Base-by-base conservation (phyloP, 2,329 filamentous ascomycete species). In the Ceratocystis cacaofunesta region DNA sequence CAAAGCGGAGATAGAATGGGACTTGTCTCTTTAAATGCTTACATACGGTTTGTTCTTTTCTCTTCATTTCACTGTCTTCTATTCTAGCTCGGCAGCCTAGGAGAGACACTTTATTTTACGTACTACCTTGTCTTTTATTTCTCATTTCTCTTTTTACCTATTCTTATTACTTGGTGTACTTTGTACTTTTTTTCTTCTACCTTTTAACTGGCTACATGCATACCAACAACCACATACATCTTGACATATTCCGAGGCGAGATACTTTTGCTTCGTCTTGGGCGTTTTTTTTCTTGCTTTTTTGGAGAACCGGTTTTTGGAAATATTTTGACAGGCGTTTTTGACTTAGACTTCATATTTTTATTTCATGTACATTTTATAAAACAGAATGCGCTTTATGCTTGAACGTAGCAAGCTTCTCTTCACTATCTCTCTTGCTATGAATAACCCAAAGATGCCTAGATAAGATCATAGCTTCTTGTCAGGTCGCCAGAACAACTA, bases 1-100 rank as follows among this genome's bases (percentile, higher is more conserved):
- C 66, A 8, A 67, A 67, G 60, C 60, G 44, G 36, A 44, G 66
- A 60, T 67, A 58, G 43, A 30, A 5, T 15, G 28, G 25, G 19
- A 2, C n/a, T 1, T 58, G 22, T 8, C 19, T 44, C 25, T 8
- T 43, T 5, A 44, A n/a, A 64, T n/a, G 25, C 36, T 5, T 46
- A 57, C 52, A 57, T 17, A 57, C 52, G 12, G 52, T 17, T 30
- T 57, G 52, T 57, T 15, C 5, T 28, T 43, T 61, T 61, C 28
- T 61, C 3, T 61, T 41, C 30, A 6, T 61, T 62, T 62, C n/a
- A 41, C 3, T 41, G 28, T 46, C 46, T 62, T 22, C 41, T 3
- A 17, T 22, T 22, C n/a, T 43, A 41, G 28, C 30, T 19, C 10
- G 28, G 10, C 3, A 19, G n/a, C 8, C 17, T 41, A n/a, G 36